phyloP scores from a whole-genome alignment of 805 yeast species.

The Pichia occidentalis region DNA sequence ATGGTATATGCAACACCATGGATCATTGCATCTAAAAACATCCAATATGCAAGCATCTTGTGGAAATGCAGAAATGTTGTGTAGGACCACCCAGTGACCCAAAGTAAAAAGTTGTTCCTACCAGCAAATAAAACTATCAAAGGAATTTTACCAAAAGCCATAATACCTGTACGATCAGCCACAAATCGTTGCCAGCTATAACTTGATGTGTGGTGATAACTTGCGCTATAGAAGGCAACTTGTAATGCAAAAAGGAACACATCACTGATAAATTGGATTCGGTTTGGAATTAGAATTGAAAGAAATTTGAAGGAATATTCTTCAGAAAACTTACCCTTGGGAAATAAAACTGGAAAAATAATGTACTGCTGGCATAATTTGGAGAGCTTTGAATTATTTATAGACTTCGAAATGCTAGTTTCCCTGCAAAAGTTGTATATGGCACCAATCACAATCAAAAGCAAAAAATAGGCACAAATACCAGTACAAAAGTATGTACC shows the following conservation, averaged over 20 bases:
- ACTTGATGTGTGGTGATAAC: constrained; percentile 20
- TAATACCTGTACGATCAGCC: constrained; percentile 34
- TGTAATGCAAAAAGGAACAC: constrained; percentile 8
- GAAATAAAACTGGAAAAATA: constrained; percentile 34
- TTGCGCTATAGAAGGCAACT: constrained; percentile 12
- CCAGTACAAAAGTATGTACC: constrained; percentile 30
- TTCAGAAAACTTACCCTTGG: constrained; percentile 19
- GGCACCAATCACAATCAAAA: constrained; percentile 33
- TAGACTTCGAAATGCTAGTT: constrained; percentile 26
- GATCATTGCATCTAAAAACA: constrained; percentile 33
- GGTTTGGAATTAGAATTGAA: constrained; percentile 10
- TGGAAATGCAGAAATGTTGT: constrained; percentile 49
- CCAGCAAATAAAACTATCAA: constrained; percentile 40
- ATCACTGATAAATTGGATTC: constrained; percentile 11
- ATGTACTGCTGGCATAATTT: constrained; percentile 27
- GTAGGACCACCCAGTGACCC: constrained; percentile 38
- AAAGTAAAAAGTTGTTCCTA: constrained; percentile 38
- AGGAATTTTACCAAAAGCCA: constrained; percentile 35
- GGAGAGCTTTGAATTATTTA: constrained; percentile 5
- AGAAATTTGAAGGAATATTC: constrained; percentile 16
- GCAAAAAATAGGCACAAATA: constrained; percentile 33
- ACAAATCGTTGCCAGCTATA: constrained; percentile 24
- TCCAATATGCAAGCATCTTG: constrained; percentile 55
- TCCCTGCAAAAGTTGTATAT: constrained; percentile 28
- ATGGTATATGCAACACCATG: constrained; percentile 34